A percentile compares a stretch with the other conserved stretches of the same genome.
These are phyloP conservation scores for Neofusicoccum kwambonambiense DNA, from an alignment of 2,329 filamentous ascomycete genomes.

Conservation along the genomic window DNA sequence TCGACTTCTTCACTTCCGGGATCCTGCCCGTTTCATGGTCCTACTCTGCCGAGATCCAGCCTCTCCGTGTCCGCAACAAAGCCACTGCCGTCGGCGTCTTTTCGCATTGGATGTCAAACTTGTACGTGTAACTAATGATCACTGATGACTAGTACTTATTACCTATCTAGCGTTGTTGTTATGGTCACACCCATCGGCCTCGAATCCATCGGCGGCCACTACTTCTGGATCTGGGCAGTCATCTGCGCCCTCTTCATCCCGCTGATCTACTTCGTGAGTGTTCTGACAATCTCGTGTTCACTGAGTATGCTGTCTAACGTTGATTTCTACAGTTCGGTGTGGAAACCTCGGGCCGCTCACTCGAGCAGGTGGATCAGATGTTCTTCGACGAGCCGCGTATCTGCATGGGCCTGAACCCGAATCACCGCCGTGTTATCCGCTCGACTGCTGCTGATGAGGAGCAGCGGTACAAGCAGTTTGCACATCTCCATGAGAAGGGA, in stretches of 20 bases:
- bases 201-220: constrained; percentile 9
- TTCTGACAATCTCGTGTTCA: no score
- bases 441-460: constrained; percentile 26
- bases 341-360: constrained; percentile 12
- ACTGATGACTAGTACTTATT: no score
- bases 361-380: constrained; percentile 22
- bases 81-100: constrained; percentile 12
- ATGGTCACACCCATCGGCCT: constrained; percentile 13
- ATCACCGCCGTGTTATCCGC: constrained; percentile 25
- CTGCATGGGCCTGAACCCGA: constrained; percentile 33
- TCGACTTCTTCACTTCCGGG: constrained; percentile 29
- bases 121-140: not conserved
- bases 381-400: constrained; percentile 33
- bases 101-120: not conserved
- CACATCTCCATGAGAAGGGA: not conserved
- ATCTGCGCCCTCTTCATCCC: constrained; percentile 13
- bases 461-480: constrained; percentile 24
- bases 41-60: constrained; percentile 14
- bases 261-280: constrained; percentile 10
- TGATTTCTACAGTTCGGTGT: not conserved
- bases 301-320: not conserved
- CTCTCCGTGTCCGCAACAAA: constrained; percentile 14
- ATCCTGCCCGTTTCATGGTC: constrained; percentile 32
- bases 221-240: constrained; percentile 19
- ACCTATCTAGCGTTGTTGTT: not conserved